phyloP scores from a whole-genome alignment of 805 yeast species.

The Candida peoriensis region DNA sequence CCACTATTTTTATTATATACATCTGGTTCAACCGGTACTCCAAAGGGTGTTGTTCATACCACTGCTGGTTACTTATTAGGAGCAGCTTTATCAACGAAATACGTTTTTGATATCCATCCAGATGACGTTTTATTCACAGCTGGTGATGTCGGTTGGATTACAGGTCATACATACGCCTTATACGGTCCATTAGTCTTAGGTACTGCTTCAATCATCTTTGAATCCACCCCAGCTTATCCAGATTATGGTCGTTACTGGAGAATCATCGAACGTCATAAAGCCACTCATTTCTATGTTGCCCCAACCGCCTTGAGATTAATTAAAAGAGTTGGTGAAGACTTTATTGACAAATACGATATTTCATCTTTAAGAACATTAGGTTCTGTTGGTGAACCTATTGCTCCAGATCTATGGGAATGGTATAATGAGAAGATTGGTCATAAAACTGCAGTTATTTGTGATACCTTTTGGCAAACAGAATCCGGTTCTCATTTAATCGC shows the following conservation, averaged over 20 bases:
- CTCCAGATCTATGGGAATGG: constrained; percentile 99
- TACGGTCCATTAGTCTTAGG: constrained; percentile 91
- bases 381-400: constrained; percentile 98
- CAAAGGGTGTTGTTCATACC: constrained; percentile 95
- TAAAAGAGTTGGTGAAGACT: constrained; percentile 83
- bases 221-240: constrained; percentile 97
- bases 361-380: constrained; percentile 89
- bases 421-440: constrained; percentile 90
- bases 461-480: constrained; percentile 99
- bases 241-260: constrained; percentile 95
- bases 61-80: constrained; percentile 95
- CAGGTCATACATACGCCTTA: constrained; percentile 94
- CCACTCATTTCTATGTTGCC: constrained; percentile 95
- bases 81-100: constrained; percentile 86
- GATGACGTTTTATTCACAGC: constrained; percentile 92
- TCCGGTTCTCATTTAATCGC: constrained; percentile 94
- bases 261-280: constrained; percentile 85
- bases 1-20: constrained; percentile 94
- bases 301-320: constrained; percentile 96
- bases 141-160: constrained; percentile 99
- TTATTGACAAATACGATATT: constrained; percentile 74
- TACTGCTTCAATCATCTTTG: constrained; percentile 88
- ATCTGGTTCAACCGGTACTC: constrained; percentile 97
- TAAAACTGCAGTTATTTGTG: constrained; percentile 82
- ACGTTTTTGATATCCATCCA: constrained; percentile 88